Evolutionary conservation across 306 rosid species (phyloP).

Genomic region (Ammopiptanthus mongolicus): DNA sequence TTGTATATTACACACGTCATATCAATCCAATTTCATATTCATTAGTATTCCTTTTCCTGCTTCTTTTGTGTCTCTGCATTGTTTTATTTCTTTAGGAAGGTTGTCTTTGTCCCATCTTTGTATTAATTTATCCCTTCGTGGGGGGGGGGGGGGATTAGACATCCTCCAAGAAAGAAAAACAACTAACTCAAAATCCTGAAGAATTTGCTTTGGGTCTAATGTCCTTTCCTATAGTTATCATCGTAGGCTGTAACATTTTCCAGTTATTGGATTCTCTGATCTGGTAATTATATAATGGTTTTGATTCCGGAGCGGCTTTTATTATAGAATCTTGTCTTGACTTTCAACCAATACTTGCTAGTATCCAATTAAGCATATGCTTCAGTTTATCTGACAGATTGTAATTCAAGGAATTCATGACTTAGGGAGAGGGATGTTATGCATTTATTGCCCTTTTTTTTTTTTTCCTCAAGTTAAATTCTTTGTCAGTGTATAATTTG

Average conservation of each 20-base stretch:
- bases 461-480: background rate
- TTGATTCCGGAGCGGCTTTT: background rate
- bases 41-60: background rate
- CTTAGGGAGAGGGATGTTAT: background rate
- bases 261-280: background rate
- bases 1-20: background rate
- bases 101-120: background rate
- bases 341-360: background rate
- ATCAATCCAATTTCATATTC: background rate
- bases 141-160: background rate
- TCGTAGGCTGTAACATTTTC: background rate
- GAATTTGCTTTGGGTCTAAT: background rate
- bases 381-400: background rate
- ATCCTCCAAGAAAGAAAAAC: background rate
- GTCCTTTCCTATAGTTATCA: background rate
- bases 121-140: background rate
- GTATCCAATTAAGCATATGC: background rate
- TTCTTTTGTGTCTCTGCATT: background rate
- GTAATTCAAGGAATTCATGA: background rate
- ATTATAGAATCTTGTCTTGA: background rate
- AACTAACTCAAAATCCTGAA: background rate
- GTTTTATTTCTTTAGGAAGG: background rate
- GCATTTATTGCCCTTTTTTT: background rate
- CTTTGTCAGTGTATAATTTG: constrained; percentile 18
- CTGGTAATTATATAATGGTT: background rate